A percentile compares a stretch with the other conserved stretches of the same genome.
Evolutionary conservation across 208 protist genomes (phyloP).

Genomic region (Acanthamoeba culbertsoni): DNA sequence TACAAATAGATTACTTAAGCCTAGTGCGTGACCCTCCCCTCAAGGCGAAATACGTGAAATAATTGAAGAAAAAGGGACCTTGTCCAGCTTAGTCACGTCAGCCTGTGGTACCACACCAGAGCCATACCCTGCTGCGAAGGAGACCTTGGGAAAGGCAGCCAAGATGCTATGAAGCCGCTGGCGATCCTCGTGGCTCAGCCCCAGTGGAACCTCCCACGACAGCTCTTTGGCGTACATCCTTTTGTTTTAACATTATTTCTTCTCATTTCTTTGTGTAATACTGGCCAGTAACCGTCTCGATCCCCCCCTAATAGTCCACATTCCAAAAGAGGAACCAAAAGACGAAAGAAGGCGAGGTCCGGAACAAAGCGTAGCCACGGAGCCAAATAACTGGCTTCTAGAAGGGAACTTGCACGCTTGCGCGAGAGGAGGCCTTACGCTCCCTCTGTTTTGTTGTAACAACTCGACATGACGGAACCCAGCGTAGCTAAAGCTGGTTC

Average conservation of each 20-base stretch:
- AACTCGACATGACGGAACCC: background rate
- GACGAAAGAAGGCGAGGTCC: background rate
- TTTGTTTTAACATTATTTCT: background rate
- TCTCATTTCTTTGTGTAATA: background rate
- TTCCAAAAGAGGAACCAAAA: background rate
- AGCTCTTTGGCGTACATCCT: background rate
- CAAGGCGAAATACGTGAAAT: background rate
- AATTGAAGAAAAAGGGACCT: background rate
- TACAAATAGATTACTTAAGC: background rate
- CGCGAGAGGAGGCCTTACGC: too few relatives aligned
- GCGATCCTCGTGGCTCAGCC: background rate
- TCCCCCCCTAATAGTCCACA: too few relatives aligned
- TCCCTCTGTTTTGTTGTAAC: too few relatives aligned
- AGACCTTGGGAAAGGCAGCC: background rate
- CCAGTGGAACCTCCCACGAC: background rate
- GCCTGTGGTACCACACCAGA: slow-evolving; percentile 35
- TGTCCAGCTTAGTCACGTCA: background rate
- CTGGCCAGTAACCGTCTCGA: background rate
- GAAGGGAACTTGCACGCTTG: too few relatives aligned
- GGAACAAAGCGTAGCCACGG: too few relatives aligned
- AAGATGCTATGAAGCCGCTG: background rate
- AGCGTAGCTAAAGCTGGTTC: slow-evolving; percentile 1
- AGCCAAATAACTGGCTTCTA: too few relatives aligned
- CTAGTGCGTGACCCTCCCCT: too few relatives aligned
- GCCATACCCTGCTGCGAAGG: slow-evolving; percentile 27